A percentile compares a stretch with the other conserved stretches of the same genome.
Evolutionary conservation across 2,329 filamentous ascomycete genomes (phyloP).

Genomic region (Dactylonectria estremocensis): DNA sequence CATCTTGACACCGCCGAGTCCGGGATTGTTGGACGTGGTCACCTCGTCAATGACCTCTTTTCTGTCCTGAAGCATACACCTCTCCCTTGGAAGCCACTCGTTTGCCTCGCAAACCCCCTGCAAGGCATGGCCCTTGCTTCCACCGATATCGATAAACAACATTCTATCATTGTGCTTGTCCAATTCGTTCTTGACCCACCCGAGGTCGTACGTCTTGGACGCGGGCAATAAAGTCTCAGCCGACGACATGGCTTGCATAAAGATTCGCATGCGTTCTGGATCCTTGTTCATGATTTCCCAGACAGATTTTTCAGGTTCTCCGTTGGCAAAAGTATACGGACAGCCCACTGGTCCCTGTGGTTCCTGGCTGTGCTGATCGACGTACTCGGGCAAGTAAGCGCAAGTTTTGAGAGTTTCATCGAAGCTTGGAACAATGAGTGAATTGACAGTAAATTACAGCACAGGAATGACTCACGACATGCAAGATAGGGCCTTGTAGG

Average conservation of each 20-base stretch:
- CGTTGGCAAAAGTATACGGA: constrained; percentile 47
- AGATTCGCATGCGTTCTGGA: constrained; percentile 43
- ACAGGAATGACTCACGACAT: constrained; percentile 18
- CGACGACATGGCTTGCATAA: constrained; percentile 50
- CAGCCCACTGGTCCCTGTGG: constrained; percentile 47
- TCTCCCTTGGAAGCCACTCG: constrained; percentile 42
- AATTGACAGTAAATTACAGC: not conserved
- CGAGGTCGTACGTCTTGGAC: constrained; percentile 50
- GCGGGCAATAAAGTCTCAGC: constrained; percentile 43
- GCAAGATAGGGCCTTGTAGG: constrained; percentile 3
- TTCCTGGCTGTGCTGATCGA: constrained; percentile 49
- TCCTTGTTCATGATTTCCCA: constrained; percentile 51
- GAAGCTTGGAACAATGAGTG: constrained; percentile 42
- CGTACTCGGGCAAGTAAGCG: constrained; percentile 50
- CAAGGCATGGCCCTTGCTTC: constrained; percentile 51
- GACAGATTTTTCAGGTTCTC: constrained; percentile 48
- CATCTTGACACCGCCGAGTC: constrained; percentile 13
- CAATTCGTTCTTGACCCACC: constrained; percentile 44
- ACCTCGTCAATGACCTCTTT: constrained; percentile 49
- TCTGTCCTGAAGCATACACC: constrained; percentile 53
- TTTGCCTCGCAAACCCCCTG: constrained; percentile 46
- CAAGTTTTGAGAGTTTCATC: constrained; percentile 44
- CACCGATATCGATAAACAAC: constrained; percentile 54
- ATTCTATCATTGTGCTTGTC: constrained; percentile 27
- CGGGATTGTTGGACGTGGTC: constrained; percentile 21